phyloP scores from a whole-genome alignment of 495 filamentous ascomycete genomes.

The Glutinoglossum americanum region DNA sequence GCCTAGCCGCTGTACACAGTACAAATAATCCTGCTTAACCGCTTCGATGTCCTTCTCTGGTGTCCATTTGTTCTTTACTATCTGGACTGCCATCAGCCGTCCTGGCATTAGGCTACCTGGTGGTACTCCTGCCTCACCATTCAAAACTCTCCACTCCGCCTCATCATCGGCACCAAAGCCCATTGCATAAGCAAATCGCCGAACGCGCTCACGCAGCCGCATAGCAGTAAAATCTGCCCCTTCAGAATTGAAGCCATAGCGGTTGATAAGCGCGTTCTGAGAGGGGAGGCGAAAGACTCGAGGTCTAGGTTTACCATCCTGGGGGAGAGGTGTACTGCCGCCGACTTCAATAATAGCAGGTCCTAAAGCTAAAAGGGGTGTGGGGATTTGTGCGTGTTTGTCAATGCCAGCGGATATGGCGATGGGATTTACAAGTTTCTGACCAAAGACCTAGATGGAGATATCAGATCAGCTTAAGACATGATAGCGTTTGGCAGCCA shows the following conservation, averaged over 20 bases:
- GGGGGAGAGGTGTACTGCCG: constrained; percentile 65
- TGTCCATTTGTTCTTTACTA: constrained; percentile 91
- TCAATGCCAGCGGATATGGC: constrained; percentile 86
- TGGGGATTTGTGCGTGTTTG: constrained; percentile 75
- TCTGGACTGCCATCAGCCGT: constrained; percentile 69
- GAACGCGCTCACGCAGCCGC: constrained; percentile 52
- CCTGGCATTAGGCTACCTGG: constrained; percentile 58
- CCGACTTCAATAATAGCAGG: constrained; percentile 76
- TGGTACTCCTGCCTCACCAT: constrained; percentile 40
- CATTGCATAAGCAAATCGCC: constrained; percentile 46
- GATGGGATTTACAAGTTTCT: constrained; percentile 59
- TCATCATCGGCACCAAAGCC: constrained; percentile 40
- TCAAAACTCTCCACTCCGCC: constrained; percentile 47
- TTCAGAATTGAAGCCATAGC: constrained; percentile 82
- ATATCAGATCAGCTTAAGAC: not conserved
- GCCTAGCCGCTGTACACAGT: constrained; percentile 60
- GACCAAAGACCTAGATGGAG: constrained; percentile 45
- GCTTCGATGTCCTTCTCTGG: constrained; percentile 65
- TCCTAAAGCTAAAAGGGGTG: constrained; percentile 60
- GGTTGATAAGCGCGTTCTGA: constrained; percentile 74
- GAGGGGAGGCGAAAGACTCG: constrained; percentile 70
- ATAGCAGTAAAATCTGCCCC: constrained; percentile 74
- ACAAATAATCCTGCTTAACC: constrained; percentile 65
- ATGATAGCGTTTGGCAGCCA: not conserved
- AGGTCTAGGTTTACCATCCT: constrained; percentile 68